Conservation (phyloP, 768 basidiomycete species). For the Mycena chlorophos region DNA sequence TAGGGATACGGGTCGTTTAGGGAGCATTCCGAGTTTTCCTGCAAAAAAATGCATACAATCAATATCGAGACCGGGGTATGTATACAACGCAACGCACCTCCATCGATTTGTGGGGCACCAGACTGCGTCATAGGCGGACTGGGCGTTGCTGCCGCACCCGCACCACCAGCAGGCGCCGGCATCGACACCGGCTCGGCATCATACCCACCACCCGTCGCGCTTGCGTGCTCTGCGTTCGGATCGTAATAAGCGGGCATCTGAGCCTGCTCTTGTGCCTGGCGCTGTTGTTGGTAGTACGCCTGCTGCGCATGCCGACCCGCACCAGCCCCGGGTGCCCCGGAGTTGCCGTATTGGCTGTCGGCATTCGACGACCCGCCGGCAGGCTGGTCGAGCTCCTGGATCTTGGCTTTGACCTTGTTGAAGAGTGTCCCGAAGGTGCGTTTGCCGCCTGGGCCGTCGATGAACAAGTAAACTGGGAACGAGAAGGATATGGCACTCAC, state of each 20-base stretch:
- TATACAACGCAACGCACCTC: slow-evolving; percentile 26
- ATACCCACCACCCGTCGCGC: slow-evolving; percentile 15
- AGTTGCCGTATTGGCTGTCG: slow-evolving; percentile 17
- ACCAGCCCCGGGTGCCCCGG: neutral
- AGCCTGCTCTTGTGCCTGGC: slow-evolving; percentile 19
- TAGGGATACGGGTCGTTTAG: slow-evolving; percentile 73
- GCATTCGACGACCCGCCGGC: neutral
- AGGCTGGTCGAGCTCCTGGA: slow-evolving; percentile 74
- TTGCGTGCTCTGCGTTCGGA: slow-evolving; percentile 25
- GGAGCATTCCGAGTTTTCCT: slow-evolving; percentile 72
- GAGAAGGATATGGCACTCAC: slow-evolving; percentile 43
- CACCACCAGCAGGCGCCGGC: neutral
- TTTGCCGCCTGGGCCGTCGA: slow-evolving; percentile 72
- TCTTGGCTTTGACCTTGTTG: slow-evolving; percentile 80
- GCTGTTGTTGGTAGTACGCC: slow-evolving; percentile 14
- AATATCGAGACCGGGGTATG: neutral
- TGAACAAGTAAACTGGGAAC: neutral
- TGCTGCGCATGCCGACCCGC: slow-evolving; percentile 14
- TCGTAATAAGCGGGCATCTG: slow-evolving; percentile 36
- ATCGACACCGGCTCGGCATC: slow-evolving; percentile 2
- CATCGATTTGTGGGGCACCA: slow-evolving; percentile 32
- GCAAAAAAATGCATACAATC: neutral
- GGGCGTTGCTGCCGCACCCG: neutral
- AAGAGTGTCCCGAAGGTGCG: slow-evolving; percentile 73
- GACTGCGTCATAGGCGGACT: slow-evolving; percentile 25